A percentile compares a stretch with the other conserved stretches of the same genome.
Evolutionary conservation across 2,329 filamentous ascomycete species (phyloP).

Genomic region (Berkeleyomyces rouxiae): DNA sequence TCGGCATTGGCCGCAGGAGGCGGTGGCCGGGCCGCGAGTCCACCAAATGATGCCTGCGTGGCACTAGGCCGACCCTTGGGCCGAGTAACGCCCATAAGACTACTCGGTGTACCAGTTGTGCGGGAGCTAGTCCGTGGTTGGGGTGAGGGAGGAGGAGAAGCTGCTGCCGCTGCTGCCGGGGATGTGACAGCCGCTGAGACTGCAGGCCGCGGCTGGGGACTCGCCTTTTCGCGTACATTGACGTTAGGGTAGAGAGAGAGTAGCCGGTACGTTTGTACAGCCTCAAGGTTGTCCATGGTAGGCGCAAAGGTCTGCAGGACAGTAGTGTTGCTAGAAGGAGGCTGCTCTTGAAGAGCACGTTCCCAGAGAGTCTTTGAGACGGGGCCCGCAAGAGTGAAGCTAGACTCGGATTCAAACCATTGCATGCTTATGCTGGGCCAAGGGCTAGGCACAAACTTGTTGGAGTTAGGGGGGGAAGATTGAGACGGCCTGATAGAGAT

Average conservation of each 20-base stretch:
- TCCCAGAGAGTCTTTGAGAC: constrained; percentile 12
- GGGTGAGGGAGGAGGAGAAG: not conserved
- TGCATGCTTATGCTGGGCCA: not conserved
- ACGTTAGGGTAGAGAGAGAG: constrained; percentile 8
- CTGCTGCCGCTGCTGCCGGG: not conserved
- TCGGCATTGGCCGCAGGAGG: constrained; percentile 10
- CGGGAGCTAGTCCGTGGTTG: not conserved
- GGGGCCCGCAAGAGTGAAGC: constrained; percentile 4
- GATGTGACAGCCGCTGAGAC: not conserved
- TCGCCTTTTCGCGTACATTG: not conserved
- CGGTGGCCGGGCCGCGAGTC: not conserved
- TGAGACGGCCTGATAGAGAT: not conserved
- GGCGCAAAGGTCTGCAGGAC: not conserved
- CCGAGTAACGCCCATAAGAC: constrained; percentile 2
- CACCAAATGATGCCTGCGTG: constrained; percentile 2
- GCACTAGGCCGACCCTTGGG: constrained; percentile 13
- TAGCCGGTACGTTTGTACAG: constrained; percentile 11
- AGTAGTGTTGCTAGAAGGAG: not conserved
- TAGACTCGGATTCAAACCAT: not conserved
- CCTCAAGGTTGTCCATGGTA: constrained; percentile 10
- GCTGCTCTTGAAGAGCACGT: constrained; percentile 6
- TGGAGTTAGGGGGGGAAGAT: not conserved
- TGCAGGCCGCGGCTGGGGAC: not conserved
- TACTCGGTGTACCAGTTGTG: not conserved
- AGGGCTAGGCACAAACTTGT: not conserved